phyloP scores from a whole-genome alignment of 768 basidiomycete genomes.

The Termitomyces sp. region DNA sequence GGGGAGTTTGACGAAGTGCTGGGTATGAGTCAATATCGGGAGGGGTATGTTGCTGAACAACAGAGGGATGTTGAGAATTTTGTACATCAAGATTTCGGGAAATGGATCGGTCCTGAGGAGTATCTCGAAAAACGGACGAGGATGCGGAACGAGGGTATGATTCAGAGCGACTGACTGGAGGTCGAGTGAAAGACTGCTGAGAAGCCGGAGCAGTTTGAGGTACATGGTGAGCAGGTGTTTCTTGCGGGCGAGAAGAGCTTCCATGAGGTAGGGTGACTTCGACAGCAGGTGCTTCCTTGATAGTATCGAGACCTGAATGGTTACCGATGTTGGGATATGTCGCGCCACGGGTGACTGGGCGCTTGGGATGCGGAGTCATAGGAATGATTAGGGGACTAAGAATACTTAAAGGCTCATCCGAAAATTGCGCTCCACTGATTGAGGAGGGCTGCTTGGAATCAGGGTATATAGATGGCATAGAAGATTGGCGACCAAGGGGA shows the following conservation, averaged over 20 bases:
- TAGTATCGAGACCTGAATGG: slow-evolving; percentile 33
- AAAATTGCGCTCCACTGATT: slow-evolving; percentile 28
- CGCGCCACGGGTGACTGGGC: slow-evolving; percentile 27
- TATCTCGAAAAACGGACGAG: not conserved
- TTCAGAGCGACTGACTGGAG: slow-evolving; percentile 1
- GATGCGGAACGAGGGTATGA: slow-evolving; percentile 7
- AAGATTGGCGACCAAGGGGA: slow-evolving; percentile 30
- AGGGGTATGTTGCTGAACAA: slow-evolving; percentile 21
- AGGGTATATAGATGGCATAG: slow-evolving; percentile 24
- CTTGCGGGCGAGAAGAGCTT: slow-evolving; percentile 1
- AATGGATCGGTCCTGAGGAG: not conserved
- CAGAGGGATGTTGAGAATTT: slow-evolving; percentile 12
- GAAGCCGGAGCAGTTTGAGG: slow-evolving; percentile 8
- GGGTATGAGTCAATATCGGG: slow-evolving; percentile 14
- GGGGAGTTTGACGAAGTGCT: slow-evolving; percentile 11
- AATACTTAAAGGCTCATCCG: slow-evolving; percentile 43
- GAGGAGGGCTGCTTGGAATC: slow-evolving; percentile 10
- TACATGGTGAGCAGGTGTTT: not conserved
- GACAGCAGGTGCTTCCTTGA: slow-evolving; percentile 28
- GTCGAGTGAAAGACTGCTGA: slow-evolving; percentile 2
- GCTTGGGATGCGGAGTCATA: slow-evolving; percentile 23
- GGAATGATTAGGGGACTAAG: slow-evolving; percentile 43
- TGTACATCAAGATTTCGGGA: not conserved
- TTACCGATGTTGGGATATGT: slow-evolving; percentile 29
- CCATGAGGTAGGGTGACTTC: not conserved